A percentile compares a stretch with the other conserved stretches of the same genome.
Conservation (phyloP, 352 stramenopile species). For the Paralagenidium karlingii region DNA sequence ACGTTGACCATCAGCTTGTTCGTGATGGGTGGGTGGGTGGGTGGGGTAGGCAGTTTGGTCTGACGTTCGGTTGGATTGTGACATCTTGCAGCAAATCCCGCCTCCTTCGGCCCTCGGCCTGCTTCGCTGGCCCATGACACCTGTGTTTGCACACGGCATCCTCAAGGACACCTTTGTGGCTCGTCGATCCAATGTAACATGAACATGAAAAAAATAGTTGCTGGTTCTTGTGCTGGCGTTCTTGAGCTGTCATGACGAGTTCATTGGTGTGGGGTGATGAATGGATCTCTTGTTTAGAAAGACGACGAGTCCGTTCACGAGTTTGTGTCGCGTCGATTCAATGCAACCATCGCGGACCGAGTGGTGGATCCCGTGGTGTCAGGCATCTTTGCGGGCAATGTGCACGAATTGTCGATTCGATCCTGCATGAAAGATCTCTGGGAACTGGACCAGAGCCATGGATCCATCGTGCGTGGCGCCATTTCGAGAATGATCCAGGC, state of each 20-base stretch:
- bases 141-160: too few species aligned
- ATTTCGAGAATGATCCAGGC: constrained; percentile 17
- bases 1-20: too few species aligned
- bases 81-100: too few species aligned
- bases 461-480: constrained; percentile 68
- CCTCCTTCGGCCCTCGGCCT: too few species aligned
- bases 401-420: constrained; percentile 57
- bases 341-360: constrained; percentile 54
- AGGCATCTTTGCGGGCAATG: constrained; percentile 82
- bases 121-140: too few species aligned
- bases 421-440: constrained; percentile 70
- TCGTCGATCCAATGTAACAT: too few species aligned
- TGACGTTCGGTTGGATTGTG: too few species aligned
- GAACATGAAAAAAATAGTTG: too few species aligned
- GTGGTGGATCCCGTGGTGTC: constrained; percentile 72
- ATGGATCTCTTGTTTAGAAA: constrained; percentile 7
- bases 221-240: too few species aligned
- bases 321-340: constrained; percentile 70
- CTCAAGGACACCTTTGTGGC: too few species aligned
- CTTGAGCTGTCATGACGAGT: not conserved
- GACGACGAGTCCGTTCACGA: constrained; percentile 74
- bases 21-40: too few species aligned
- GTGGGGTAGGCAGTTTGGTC: too few species aligned
- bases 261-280: not conserved
- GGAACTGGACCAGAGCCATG: constrained; percentile 63